Percentiles rank a stretch among this genome's conserved stretches.
Conservation (phyloP, 2,329 filamentous ascomycete species). For the Diaporthe aspalathi region DNA sequence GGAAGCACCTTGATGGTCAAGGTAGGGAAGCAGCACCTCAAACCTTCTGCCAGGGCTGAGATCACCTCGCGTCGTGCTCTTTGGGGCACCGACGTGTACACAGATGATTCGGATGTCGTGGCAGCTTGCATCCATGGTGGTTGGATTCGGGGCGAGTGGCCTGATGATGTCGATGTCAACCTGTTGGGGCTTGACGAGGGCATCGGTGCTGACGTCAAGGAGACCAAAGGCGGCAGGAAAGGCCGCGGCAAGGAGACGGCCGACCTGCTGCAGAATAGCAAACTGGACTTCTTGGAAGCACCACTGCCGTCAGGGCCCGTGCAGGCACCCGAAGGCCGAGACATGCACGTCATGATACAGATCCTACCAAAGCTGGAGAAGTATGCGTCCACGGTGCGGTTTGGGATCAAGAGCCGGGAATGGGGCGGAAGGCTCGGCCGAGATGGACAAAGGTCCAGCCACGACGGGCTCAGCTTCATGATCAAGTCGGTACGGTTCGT, state of each 20-base stretch:
- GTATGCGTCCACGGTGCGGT: conserved; percentile 80
- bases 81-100: conserved; percentile 96
- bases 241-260: conserved; percentile 39
- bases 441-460: conserved; percentile 57
- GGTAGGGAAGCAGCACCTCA: conserved; percentile 83
- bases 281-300: conserved; percentile 55
- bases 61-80: conserved; percentile 84
- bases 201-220: conserved; percentile 44
- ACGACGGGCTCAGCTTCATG: conserved; percentile 92
- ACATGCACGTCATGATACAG: conserved; percentile 87
- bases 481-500: conserved; percentile 87
- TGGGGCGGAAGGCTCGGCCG: conserved; percentile 71
- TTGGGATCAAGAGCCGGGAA: conserved; percentile 83
- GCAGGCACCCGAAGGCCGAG: conserved; percentile 73
- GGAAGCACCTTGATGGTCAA: conserved; percentile 94
- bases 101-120: conserved; percentile 93
- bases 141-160: conserved; percentile 91
- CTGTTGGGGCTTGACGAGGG: conserved; percentile 69
- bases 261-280: conserved; percentile 20
- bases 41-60: conserved; percentile 77
- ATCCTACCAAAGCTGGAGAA: conserved; percentile 83
- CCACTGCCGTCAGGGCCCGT: conserved; percentile 73
- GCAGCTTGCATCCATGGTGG: conserved; percentile 94
- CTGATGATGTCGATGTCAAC: conserved; percentile 77
- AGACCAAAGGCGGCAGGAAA: conserved; percentile 49